Percentiles rank a stretch among this genome's conserved stretches.
These are phyloP conservation scores for Stephanocyclus meneghinianus DNA, from an alignment of 352 stramenopile species.

Conservation along the genomic window DNA sequence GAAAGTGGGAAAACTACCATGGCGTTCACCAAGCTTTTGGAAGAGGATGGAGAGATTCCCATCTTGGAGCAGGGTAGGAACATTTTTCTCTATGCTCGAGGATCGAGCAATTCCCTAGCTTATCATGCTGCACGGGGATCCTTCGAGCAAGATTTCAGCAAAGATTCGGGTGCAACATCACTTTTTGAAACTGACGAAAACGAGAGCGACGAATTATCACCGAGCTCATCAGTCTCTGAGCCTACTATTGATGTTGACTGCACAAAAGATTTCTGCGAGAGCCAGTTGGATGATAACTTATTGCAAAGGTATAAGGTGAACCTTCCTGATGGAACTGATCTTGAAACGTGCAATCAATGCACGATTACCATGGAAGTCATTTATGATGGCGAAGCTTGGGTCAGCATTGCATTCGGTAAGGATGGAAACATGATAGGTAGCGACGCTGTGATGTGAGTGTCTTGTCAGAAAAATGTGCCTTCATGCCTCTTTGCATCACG, in stretches of 20 bases:
- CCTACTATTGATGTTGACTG: background rate
- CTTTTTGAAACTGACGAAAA: too few relatives aligned
- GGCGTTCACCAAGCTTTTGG: too few relatives aligned
- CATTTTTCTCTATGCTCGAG: too few relatives aligned
- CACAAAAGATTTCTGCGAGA: conserved; percentile 15
- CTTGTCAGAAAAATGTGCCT: background rate
- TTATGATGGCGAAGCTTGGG: conserved; percentile 51
- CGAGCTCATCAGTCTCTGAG: too few relatives aligned
- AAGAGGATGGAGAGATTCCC: too few relatives aligned
- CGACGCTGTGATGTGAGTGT: conserved; percentile 47
- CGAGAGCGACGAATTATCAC: too few relatives aligned
- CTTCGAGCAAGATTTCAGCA: too few relatives aligned
- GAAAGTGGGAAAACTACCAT: too few relatives aligned
- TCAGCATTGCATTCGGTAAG: conserved; percentile 39
- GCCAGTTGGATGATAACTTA: conserved; percentile 2
- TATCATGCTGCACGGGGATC: too few relatives aligned
- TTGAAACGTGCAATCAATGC: conserved; percentile 12
- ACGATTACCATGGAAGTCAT: conserved; percentile 20
- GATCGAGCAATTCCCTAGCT: too few relatives aligned
- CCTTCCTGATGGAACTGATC: conserved; percentile 11
- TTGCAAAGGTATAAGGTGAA: conserved; percentile 21
- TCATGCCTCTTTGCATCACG: background rate
- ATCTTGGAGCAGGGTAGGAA: too few relatives aligned
- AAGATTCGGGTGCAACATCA: too few relatives aligned
- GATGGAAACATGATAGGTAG: conserved; percentile 59